Evolutionary conservation across 495 filamentous ascomycete species (phyloP).

Genomic region (Trichodelitschia bisporula): DNA sequence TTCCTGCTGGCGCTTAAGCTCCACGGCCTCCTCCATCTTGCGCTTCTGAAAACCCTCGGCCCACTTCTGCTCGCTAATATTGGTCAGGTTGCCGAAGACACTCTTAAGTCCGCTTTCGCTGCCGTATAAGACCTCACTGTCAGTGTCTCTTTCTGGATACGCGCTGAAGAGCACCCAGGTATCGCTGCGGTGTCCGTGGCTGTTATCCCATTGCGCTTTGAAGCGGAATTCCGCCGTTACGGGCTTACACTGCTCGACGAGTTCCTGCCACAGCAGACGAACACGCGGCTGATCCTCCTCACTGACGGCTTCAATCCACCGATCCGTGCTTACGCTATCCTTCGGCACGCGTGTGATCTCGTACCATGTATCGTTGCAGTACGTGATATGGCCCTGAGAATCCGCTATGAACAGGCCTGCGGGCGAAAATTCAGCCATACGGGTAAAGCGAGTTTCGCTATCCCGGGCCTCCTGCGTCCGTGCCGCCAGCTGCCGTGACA

Average conservation of each 20-base stretch:
- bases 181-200: conserved; percentile 29
- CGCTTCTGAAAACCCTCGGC: conserved; percentile 36
- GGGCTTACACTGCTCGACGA: conserved; percentile 27
- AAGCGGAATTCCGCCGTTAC: conserved; percentile 45
- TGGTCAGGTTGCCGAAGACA: conserved; percentile 33
- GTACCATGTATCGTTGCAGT: conserved; percentile 51
- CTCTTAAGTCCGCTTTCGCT: conserved; percentile 19
- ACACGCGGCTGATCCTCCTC: conserved; percentile 32
- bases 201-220: conserved; percentile 31
- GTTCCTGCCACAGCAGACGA: conserved; percentile 26
- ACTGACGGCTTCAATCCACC: conserved; percentile 42
- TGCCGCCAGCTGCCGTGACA: conserved; percentile 38
- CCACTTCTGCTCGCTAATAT: conserved; percentile 22
- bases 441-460: conserved; percentile 45
- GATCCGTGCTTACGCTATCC: conserved; percentile 20
- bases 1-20: conserved; percentile 24
- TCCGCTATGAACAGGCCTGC: conserved; percentile 52
- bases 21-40: conserved; percentile 23
- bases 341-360: conserved; percentile 34
- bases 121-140: conserved; percentile 1
- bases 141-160: conserved; percentile 29
- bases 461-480: conserved; percentile 43
- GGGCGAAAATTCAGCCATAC: conserved; percentile 50
- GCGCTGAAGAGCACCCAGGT: conserved; percentile 50
- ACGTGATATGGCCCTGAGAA: conserved; percentile 32